Conservation (phyloP, 495 filamentous ascomycete genomes). For the Polyplosphaeria fusca region DNA sequence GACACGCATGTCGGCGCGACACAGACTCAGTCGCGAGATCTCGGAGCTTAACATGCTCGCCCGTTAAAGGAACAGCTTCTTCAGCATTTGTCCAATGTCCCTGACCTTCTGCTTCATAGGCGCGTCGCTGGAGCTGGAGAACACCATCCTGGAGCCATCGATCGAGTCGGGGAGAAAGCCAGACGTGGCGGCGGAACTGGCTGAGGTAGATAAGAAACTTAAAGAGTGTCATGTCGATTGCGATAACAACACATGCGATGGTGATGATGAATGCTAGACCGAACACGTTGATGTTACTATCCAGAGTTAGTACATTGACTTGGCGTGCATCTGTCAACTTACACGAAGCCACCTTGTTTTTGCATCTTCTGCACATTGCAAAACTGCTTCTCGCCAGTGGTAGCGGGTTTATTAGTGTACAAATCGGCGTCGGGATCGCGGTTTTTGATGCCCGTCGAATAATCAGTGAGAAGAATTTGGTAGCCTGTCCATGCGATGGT, state of each 20-base stretch:
- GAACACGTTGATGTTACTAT: conserved; percentile 10
- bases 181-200: not conserved
- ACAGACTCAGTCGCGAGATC: too few relatives aligned
- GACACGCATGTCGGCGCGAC: too few relatives aligned
- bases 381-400: not conserved
- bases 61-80: not conserved
- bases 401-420: not conserved
- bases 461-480: not conserved
- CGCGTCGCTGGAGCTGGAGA: not conserved
- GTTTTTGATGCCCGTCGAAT: not conserved
- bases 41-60: too few relatives aligned
- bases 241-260: not conserved
- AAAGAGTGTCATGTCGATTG: not conserved
- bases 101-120: not conserved
- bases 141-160: conserved; percentile 5
- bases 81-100: not conserved
- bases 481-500: not conserved
- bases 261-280: not conserved
- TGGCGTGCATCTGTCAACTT: not conserved
- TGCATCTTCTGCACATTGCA: not conserved
- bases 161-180: not conserved
- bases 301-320: not conserved
- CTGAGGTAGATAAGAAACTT: not conserved
- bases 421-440: not conserved
- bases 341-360: not conserved